Conservation (phyloP, 257 asterid species). For the Ilex asprella region DNA sequence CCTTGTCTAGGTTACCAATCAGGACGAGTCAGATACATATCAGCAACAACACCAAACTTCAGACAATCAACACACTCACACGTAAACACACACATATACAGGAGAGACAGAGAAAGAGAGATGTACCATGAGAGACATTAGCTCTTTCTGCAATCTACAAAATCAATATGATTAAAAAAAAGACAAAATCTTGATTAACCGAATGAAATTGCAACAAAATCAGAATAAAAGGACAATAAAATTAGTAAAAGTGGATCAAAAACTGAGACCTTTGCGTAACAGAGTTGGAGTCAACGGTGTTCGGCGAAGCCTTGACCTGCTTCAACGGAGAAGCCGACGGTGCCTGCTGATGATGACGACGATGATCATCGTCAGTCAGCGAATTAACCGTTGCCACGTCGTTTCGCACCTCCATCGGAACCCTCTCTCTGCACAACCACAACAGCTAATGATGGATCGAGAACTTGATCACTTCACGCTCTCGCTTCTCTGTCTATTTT, state of each 20-base stretch:
- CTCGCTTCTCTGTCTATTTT: too few species aligned
- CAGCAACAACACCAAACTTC: too few species aligned
- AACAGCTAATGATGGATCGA: too few species aligned
- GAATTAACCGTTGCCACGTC: conserved; percentile 24
- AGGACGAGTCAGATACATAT: too few species aligned
- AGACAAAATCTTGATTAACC: conserved; percentile 8
- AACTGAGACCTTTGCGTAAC: conserved; percentile 49
- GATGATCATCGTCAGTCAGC: conserved; percentile 17
- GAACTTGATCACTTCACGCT: too few species aligned
- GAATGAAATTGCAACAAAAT: background rate
- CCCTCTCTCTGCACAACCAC: too few species aligned
- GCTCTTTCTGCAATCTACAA: conserved; percentile 71
- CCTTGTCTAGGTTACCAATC: too few species aligned
- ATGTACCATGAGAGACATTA: conserved; percentile 65
- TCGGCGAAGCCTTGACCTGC: conserved; percentile 46
- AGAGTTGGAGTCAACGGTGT: conserved; percentile 45
- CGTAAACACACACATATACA: too few species aligned
- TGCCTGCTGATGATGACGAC: conserved; percentile 26
- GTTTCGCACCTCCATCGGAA: conserved; percentile 31
- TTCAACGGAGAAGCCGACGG: conserved; percentile 34
- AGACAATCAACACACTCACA: too few species aligned
- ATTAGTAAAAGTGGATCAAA: background rate
- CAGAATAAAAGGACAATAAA: background rate
- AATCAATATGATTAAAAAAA: background rate
- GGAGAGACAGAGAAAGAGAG: too few species aligned